Percentiles rank a stretch among this genome's conserved stretches.
phyloP scores from a whole-genome alignment of 805 yeast genomes.

The Yarrowia divulgata region DNA sequence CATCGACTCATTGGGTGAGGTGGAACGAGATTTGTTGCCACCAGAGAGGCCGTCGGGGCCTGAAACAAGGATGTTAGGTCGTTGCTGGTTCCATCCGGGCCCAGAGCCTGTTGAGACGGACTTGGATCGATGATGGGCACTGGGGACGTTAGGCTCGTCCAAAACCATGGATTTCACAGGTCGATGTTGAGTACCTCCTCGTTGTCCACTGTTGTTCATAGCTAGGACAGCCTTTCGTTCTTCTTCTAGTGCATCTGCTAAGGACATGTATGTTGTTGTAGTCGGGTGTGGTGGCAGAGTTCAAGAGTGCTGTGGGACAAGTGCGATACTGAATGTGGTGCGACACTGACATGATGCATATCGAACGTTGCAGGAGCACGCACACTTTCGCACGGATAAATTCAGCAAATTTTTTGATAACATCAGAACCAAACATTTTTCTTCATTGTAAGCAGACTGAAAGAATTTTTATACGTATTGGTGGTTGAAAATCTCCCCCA shows the following conservation, averaged over 20 bases:
- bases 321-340: slow-evolving; percentile 11
- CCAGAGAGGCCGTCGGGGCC: slow-evolving; percentile 22
- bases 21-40: slow-evolving; percentile 11
- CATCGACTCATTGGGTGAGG: slow-evolving; percentile 24
- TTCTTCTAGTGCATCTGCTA: slow-evolving; percentile 46
- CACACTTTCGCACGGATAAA: neutral
- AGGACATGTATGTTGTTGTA: slow-evolving; percentile 42
- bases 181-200: slow-evolving; percentile 16
- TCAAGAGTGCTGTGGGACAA: slow-evolving; percentile 4
- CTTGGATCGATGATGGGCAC: slow-evolving; percentile 31
- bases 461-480: too few species aligned
- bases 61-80: slow-evolving; percentile 24
- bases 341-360: slow-evolving; percentile 22
- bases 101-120: slow-evolving; percentile 21
- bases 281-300: slow-evolving; percentile 1
- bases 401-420: too few species aligned
- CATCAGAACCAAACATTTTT: too few species aligned
- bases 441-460: too few species aligned
- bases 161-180: slow-evolving; percentile 38
- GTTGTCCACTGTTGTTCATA: slow-evolving; percentile 40
- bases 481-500: too few species aligned
- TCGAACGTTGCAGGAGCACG: neutral
- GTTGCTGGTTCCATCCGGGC: slow-evolving; percentile 22
- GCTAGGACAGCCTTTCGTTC: slow-evolving; percentile 43
- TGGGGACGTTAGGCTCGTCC: slow-evolving; percentile 20